Evolutionary conservation across 169 alveolate species (phyloP).

Genomic region (Eimeria praecox): DNA sequence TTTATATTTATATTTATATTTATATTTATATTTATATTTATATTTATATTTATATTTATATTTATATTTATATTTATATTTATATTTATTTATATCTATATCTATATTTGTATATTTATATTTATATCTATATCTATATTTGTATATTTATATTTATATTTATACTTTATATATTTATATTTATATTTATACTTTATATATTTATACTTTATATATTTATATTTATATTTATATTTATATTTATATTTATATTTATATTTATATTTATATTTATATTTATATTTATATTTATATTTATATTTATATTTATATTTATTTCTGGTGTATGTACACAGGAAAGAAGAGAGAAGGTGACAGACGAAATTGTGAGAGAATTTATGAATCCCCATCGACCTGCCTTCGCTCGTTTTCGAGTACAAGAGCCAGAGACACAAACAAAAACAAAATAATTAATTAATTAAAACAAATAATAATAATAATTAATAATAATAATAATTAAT

Average conservation of each 20-base stretch:
- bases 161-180: background rate
- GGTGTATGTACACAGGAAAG: background rate
- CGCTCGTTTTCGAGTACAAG: background rate
- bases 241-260: background rate
- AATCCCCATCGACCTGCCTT: background rate
- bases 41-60: too few relatives aligned
- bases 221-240: background rate
- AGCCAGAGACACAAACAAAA: too few relatives aligned
- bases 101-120: background rate
- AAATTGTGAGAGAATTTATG: background rate
- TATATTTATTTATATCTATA: background rate
- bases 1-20: background rate
- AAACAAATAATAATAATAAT: background rate
- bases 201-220: background rate
- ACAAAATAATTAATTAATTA: background rate
- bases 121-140: background rate
- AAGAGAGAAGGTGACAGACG: background rate
- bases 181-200: background rate
- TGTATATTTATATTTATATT: background rate
- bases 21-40: background rate
- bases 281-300: background rate
- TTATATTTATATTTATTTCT: background rate
- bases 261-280: background rate
- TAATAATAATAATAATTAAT: background rate
- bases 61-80: too few relatives aligned